Percentiles rank a stretch among this genome's conserved stretches.
phyloP scores from a whole-genome alignment of 148 eudicot species.

The Spergularia marina region DNA sequence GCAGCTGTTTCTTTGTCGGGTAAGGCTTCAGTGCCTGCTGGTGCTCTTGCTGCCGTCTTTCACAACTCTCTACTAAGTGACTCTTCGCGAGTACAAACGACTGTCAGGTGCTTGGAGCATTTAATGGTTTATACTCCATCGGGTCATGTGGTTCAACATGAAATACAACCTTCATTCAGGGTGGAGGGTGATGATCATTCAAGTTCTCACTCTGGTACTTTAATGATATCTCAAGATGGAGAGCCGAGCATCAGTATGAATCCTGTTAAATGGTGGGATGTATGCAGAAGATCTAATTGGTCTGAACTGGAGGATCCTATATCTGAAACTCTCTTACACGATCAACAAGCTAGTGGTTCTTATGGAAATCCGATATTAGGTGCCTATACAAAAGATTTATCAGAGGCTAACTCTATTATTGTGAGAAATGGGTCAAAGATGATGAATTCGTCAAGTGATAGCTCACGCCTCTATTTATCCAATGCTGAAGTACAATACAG shows the following conservation, averaged over 20 bases:
- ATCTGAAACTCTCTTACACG: slow-evolving; percentile 9
- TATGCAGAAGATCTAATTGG: slow-evolving; percentile 33
- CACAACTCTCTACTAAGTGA: slow-evolving; percentile 29
- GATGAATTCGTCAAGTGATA: slow-evolving; percentile 30
- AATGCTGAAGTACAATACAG: slow-evolving; percentile 46
- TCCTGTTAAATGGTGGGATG: slow-evolving; percentile 37
- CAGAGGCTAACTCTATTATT: background rate
- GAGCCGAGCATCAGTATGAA: slow-evolving; percentile 26
- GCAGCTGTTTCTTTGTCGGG: slow-evolving; percentile 45
- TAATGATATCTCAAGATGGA: slow-evolving; percentile 27
- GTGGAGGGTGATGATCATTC: slow-evolving; percentile 25
- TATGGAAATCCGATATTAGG: background rate
- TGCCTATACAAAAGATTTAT: background rate
- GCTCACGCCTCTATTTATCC: slow-evolving; percentile 34
- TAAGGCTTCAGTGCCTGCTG: slow-evolving; percentile 35
- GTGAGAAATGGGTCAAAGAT: background rate
- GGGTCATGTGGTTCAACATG: slow-evolving; percentile 46
- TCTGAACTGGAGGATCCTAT: slow-evolving; percentile 30
- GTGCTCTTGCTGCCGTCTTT: slow-evolving; percentile 47
- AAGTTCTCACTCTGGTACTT: slow-evolving; percentile 26
- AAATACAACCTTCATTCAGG: slow-evolving; percentile 31
- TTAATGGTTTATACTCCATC: slow-evolving; percentile 46
- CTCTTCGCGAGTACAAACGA: slow-evolving; percentile 15
- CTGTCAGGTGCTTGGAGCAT: slow-evolving; percentile 32
- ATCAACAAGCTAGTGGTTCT: slow-evolving; percentile 3